These are phyloP conservation scores for Fusarium kyushuense DNA, from an alignment of 2,329 filamentous ascomycete species.

Conservation along the genomic window DNA sequence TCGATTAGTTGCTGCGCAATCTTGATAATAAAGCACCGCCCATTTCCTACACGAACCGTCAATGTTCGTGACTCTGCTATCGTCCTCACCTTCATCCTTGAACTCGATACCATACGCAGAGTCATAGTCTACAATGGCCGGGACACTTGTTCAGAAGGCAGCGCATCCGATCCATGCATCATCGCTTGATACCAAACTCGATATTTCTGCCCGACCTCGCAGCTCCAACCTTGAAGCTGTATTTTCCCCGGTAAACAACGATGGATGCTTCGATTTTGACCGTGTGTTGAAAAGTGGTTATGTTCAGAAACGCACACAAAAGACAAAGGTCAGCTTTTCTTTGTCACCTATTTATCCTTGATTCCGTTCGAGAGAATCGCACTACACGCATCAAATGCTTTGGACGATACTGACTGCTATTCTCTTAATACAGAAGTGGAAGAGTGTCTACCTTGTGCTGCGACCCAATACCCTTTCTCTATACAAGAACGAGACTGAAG, in stretches of 20 bases:
- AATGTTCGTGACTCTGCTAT: constrained; percentile 39
- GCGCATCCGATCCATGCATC: constrained; percentile 23
- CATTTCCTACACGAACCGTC: constrained; percentile 15
- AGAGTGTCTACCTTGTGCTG: constrained; percentile 87
- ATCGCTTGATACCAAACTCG: constrained; percentile 30
- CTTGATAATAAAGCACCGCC: not conserved
- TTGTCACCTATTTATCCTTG: not conserved
- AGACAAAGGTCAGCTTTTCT: constrained; percentile 80
- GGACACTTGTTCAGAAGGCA: constrained; percentile 42
- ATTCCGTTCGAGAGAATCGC: not conserved
- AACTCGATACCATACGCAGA: constrained; percentile 19
- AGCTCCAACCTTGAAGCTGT: constrained; percentile 67
- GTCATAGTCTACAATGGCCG: constrained; percentile 41
- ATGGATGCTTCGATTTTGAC: constrained; percentile 96
- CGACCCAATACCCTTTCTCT: constrained; percentile 90
- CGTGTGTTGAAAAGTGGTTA: constrained; percentile 90
- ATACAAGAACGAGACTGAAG: constrained; percentile 92
- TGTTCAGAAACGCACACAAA: constrained; percentile 88
- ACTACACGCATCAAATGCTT: not conserved
- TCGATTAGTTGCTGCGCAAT: constrained; percentile 10
- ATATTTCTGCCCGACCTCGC: constrained; percentile 39
- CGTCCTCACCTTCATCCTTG: not conserved
- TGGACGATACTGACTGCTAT: constrained; percentile 37
- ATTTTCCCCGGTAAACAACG: constrained; percentile 90
- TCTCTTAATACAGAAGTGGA: constrained; percentile 77